phyloP scores from a whole-genome alignment of 371 early-diverging fungal species.

The Mortierella sp. region DNA sequence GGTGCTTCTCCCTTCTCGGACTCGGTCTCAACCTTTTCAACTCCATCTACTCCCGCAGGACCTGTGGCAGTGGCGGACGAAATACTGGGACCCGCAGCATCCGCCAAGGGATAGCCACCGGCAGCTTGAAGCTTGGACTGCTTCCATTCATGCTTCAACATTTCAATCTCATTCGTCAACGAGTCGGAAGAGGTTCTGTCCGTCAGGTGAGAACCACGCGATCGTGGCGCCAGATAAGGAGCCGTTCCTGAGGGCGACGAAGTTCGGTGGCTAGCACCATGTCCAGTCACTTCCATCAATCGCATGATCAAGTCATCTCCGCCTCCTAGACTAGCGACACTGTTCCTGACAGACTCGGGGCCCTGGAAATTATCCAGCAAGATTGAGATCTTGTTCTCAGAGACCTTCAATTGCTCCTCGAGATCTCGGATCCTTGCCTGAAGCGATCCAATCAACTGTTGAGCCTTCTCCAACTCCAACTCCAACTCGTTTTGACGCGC shows the following conservation, averaged over 20 bases:
- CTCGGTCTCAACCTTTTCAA: no score
- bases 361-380: slow-evolving; percentile 52
- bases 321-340: slow-evolving; percentile 30
- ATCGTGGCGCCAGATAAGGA: slow-evolving; percentile 20
- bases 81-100: no score
- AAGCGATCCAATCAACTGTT: slow-evolving; percentile 31
- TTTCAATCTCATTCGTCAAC: slow-evolving; percentile 51
- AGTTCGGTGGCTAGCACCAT: slow-evolving; percentile 9
- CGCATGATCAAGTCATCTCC: slow-evolving; percentile 35
- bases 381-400: slow-evolving; percentile 55
- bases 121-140: slow-evolving; percentile 19
- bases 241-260: slow-evolving; percentile 14
- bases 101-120: no score
- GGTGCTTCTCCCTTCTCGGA: no score
- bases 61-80: no score
- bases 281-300: slow-evolving; percentile 23
- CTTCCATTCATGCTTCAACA: slow-evolving; percentile 47
- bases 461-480: slow-evolving; percentile 35
- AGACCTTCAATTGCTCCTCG: slow-evolving; percentile 44
- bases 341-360: slow-evolving; percentile 42
- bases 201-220: slow-evolving; percentile 36
- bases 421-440: slow-evolving; percentile 43
- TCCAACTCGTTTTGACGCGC: slow-evolving; percentile 43
- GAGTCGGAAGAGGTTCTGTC: slow-evolving; percentile 49
- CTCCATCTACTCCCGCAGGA: no score